These are phyloP conservation scores for Alternaria conjuncta DNA, from an alignment of 2,329 filamentous ascomycete species.

Conservation along the genomic window DNA sequence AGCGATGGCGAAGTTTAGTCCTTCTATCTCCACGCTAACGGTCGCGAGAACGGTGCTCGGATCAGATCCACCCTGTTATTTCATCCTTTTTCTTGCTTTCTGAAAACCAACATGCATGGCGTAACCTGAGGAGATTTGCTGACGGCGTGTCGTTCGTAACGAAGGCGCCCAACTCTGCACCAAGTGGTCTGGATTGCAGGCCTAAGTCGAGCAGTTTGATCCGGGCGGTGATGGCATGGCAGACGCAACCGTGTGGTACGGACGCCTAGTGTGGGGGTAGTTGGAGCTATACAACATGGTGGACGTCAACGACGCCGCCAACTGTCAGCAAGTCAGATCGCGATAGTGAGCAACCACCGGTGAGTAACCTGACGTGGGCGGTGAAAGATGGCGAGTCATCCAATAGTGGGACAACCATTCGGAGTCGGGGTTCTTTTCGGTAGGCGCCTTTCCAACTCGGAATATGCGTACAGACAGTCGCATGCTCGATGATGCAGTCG, in stretches of 20 bases:
- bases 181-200: neutral
- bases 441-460: slow-evolving; percentile 15
- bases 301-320: neutral
- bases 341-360: slow-evolving; percentile 4
- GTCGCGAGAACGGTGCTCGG: neutral
- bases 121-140: neutral
- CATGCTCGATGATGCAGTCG: slow-evolving; percentile 18
- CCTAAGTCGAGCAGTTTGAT: neutral
- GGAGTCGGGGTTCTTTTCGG: slow-evolving; percentile 16
- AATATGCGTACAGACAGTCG: slow-evolving; percentile 10
- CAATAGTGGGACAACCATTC: slow-evolving; percentile 19
- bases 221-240: slow-evolving; percentile 1
- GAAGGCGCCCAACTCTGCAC: neutral
- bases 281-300: neutral
- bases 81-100: neutral
- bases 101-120: neutral
- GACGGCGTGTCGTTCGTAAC: neutral
- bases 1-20: neutral
- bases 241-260: neutral
- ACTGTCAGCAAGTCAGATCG: slow-evolving; percentile 8
- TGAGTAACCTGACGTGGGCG: slow-evolving; percentile 6
- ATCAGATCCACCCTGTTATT: neutral
- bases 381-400: slow-evolving; percentile 11
- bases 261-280: slow-evolving; percentile 9
- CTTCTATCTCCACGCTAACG: slow-evolving; percentile 7